phyloP scores from a whole-genome alignment of 176 grass and related monocot species.

The Carex kokanica region DNA sequence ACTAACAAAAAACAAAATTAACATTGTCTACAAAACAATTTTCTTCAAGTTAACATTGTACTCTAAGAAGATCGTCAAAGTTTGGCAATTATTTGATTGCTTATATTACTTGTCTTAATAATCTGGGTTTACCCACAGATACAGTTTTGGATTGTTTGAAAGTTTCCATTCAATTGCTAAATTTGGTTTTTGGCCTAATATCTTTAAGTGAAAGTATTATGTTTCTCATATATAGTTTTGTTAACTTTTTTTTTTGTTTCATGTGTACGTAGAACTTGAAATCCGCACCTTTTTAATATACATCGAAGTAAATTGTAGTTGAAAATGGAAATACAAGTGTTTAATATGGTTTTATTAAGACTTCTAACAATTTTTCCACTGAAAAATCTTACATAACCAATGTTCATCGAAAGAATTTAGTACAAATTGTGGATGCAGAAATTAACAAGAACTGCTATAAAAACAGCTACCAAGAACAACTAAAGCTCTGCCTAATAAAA shows the following conservation, averaged over 20 bases:
- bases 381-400: background rate
- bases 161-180: background rate
- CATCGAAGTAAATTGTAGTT: background rate
- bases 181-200: background rate
- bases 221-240: background rate
- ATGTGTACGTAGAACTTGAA: background rate
- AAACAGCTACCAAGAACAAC: background rate
- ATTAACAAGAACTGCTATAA: background rate
- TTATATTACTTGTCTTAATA: background rate
- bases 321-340: background rate
- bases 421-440: background rate
- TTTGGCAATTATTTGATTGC: background rate
- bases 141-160: background rate
- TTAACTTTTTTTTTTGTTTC: background rate
- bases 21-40: background rate
- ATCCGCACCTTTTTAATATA: background rate
- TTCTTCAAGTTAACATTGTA: background rate
- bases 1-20: background rate
- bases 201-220: background rate
- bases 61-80: background rate
- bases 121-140: background rate
- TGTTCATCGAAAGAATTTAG: background rate
- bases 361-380: background rate
- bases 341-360: background rate
- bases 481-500: background rate